Base-by-base conservation (phyloP, 768 basidiomycete species). In the Tylopilus rubrobrunneus region DNA sequence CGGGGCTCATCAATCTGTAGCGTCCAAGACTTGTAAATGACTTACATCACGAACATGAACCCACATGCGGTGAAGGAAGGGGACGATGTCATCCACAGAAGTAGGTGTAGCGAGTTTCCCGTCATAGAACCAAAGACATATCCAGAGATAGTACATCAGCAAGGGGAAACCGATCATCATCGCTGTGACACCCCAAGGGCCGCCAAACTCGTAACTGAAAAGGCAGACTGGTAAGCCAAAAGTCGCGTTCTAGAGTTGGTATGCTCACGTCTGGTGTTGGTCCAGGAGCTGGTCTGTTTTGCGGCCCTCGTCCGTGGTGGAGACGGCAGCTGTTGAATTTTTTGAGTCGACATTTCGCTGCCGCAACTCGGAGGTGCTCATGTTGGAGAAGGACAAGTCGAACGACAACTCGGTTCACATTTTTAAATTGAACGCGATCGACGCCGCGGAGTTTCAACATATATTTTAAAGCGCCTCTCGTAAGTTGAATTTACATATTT, bases 91-190 rank as follows among this genome's bases (percentile, higher is more conserved):
- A 27, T 81, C 82, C 28, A 80, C 54, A 8, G 88, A 88, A 14
- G 71, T 72, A 1, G 93, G 94, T 58, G 77, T 70, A 8, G 87
- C 82, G 34, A 94, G 75, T 59, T 80, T 79, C 40, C 97, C 97
- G 59, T 97, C 88, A 67, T 98, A 94, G 71, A 95, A 96, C 84
- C 88, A 92, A 34, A 98, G 80, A 66, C 97, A 99, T 54, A 92
- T 92, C 92, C 93, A 98, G 57, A 98, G 82, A 75, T 98, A 99
- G 71, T 97, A 99, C 94, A 99, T 98, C 56, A 98, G 79, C 25
- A 87, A 70, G 0, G 97, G 97, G 67, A 99, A 99, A 45, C 89
- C 86, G 19, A 85, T 77, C 89, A 99, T 98, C 74, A 99, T 98
- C 12, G 87, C 89, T 11, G 84, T 70, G 27, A 95, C 93, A 43